Evolutionary conservation across 768 basidiomycete genomes (phyloP), one percentile per base, ranked within the genome.

Genomic region (Stropharia rugosoannulata): DNA sequence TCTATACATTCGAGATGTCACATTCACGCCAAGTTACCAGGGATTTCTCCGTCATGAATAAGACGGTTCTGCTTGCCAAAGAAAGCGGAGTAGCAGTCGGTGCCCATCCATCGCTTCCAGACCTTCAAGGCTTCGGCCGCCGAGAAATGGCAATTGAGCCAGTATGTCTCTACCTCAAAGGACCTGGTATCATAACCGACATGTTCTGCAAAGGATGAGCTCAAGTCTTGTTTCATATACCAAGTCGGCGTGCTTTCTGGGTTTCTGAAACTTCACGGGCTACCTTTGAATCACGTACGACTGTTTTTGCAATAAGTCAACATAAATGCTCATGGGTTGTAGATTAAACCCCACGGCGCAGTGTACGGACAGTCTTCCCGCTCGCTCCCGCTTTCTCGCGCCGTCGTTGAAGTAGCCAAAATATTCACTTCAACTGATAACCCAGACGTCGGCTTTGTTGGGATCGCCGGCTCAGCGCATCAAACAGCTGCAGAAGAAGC

Each of bases 231-330:
- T 63, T 81, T 87, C 56, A 73, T 83, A 4, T 87, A 86, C 62
- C 87, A 88, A 72, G 80, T 86, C 29, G 86, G 85, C n/a, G 84
- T 86, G 0, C 68, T 88, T 6, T 69, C 66, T 4, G 85, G 82
- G 0, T 87, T 88, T 66, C 69, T 89, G 51, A 80, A 77, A 42
- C 64, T 74, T 1, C 75, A 87, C 50, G 79, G 71, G 0, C 59
- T 88, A 5, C 65, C 69, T 1, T 64, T 87, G 18, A 80, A 86
- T 60, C 86, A 89, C 56, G 85, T 81, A 68, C 35, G 77, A 22
- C 43, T 42, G 9, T 37, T 16, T n/a, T 6, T 45, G 6, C 18
- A 19, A 7, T 0, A 25, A 35, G 18, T 13, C 15, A 36, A 8
- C 22, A 1, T 12, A 15, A 13, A 19, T 9, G 25, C n/a, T 29